phyloP scores from a whole-genome alignment of 2,329 filamentous ascomycete species.

The Botryotinia globosa region DNA sequence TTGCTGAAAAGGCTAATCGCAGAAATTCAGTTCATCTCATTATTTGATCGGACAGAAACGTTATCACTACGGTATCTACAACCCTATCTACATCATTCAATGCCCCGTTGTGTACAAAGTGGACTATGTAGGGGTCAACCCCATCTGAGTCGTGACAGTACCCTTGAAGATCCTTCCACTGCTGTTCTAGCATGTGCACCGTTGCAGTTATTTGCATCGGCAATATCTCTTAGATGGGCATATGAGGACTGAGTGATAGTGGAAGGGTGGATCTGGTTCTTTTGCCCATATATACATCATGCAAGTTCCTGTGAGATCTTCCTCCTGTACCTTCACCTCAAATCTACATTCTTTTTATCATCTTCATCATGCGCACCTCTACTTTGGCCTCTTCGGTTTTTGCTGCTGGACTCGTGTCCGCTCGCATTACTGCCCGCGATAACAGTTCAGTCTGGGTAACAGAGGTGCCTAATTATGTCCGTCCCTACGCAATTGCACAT shows the following conservation, averaged over 20 bases:
- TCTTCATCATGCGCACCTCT: conserved; percentile 12
- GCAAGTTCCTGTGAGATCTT: background rate
- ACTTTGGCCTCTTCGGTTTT: conserved; percentile 9
- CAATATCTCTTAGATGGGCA: background rate
- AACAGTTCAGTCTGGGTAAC: conserved; percentile 28
- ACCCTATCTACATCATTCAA: background rate
- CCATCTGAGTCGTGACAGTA: background rate
- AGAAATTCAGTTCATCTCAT: background rate
- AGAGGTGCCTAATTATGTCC: conserved; percentile 27
- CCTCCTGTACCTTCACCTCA: background rate
- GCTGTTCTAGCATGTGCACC: background rate
- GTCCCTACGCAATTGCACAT: conserved; percentile 32
- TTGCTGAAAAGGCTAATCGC: background rate
- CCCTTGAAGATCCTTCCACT: background rate
- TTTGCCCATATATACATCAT: background rate
- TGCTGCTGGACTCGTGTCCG: background rate
- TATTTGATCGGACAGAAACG: background rate
- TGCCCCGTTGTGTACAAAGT: background rate
- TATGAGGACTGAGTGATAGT: background rate
- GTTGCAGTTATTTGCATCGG: background rate
- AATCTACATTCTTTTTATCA: background rate
- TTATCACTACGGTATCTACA: background rate
- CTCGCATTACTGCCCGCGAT: background rate
- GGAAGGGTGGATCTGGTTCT: background rate
- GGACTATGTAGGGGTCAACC: background rate